Conservation (phyloP, 2,329 filamentous ascomycete genomes). For the Trichophyton simii region DNA sequence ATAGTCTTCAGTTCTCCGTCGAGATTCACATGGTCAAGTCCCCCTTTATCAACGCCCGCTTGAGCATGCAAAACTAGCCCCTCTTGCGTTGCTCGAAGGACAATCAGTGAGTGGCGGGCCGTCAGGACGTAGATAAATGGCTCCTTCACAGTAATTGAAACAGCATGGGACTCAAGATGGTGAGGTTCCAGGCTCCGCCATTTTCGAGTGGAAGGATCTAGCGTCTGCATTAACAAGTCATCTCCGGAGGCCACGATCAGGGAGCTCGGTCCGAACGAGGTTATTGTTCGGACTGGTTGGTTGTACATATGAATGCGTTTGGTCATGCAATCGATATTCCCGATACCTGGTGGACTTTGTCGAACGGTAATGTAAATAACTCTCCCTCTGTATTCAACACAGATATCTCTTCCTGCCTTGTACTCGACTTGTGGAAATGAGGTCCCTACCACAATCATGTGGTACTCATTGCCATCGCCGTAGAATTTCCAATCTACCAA, state of each 20-base stretch:
- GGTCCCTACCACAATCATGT: slow-evolving; percentile 32
- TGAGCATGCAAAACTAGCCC: slow-evolving; percentile 25
- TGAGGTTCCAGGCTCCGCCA: slow-evolving; percentile 31
- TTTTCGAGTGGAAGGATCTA: slow-evolving; percentile 30
- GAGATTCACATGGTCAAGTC: slow-evolving; percentile 29
- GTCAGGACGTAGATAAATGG: slow-evolving; percentile 44
- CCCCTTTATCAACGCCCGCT: slow-evolving; percentile 22
- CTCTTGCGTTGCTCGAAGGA: slow-evolving; percentile 31
- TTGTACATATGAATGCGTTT: slow-evolving; percentile 28
- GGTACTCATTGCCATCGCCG: slow-evolving; percentile 25
- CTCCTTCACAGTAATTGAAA: slow-evolving; percentile 37
- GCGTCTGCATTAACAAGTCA: slow-evolving; percentile 32
- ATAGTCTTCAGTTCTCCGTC: slow-evolving; percentile 34
- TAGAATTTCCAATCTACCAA: slow-evolving; percentile 31
- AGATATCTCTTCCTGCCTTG: not conserved
- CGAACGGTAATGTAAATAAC: slow-evolving; percentile 29
- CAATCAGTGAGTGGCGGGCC: slow-evolving; percentile 40
- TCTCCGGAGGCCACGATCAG: slow-evolving; percentile 36
- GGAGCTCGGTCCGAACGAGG: slow-evolving; percentile 33
- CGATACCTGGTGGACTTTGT: slow-evolving; percentile 17
- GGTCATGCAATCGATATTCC: slow-evolving; percentile 23
- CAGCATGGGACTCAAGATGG: slow-evolving; percentile 37
- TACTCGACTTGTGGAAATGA: slow-evolving; percentile 15
- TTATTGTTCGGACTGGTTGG: slow-evolving; percentile 43
- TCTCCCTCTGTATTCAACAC: slow-evolving; percentile 18